Base-by-base conservation (phyloP, 148 eudicot species). In the Diospyros kaki region DNA sequence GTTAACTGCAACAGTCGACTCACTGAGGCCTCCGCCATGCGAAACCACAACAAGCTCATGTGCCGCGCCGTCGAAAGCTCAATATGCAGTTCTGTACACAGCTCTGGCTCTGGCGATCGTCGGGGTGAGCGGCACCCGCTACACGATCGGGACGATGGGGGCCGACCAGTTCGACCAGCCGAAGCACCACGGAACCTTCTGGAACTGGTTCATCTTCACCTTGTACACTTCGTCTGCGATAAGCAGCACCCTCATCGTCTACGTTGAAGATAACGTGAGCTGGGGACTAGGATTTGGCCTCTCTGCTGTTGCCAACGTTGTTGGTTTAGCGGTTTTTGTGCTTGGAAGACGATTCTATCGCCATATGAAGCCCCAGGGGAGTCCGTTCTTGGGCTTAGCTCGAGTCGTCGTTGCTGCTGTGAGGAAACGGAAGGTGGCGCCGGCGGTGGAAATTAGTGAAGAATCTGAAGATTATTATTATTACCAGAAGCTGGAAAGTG, bases 11-110 rank as follows among this genome's bases (percentile, higher is more conserved):
- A 43, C 79, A 58, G n/a, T 82, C 38, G 51, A 75, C 56, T 70
- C 80, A 48, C 58, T 87, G 69, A 87, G 88, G 72, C 90, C 90
- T 50, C 83, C 69, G 67, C 42, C 63, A 56, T 87, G 90, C 48
- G 72, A 64, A 18, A 71, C 65, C 51, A 72, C 69, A 60, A 72
- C 81, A 45, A 68, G 28, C 39, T 43, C 62, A 38, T 82, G 87
- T 77, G 55, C 28, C 59, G 13, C 70, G 48, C 90, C 90, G 12
- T 80, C 87, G 55, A 64, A 76, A 12, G 63, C 28, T 18, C 88
- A 87, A 75, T 69, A 45, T 8, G 59, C 81, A 64, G 52, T 83
- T n/a, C 38, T 87, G 38, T 87, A 84, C 65, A 48, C 75, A 4
- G 82, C 79, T 14, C 46, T 85, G 41, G 73, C 79, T 46, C 79